Percentiles rank a stretch among this genome's conserved stretches.
phyloP scores from a whole-genome alignment of 352 stramenopile species.

The Phytophthora pinifolia region DNA sequence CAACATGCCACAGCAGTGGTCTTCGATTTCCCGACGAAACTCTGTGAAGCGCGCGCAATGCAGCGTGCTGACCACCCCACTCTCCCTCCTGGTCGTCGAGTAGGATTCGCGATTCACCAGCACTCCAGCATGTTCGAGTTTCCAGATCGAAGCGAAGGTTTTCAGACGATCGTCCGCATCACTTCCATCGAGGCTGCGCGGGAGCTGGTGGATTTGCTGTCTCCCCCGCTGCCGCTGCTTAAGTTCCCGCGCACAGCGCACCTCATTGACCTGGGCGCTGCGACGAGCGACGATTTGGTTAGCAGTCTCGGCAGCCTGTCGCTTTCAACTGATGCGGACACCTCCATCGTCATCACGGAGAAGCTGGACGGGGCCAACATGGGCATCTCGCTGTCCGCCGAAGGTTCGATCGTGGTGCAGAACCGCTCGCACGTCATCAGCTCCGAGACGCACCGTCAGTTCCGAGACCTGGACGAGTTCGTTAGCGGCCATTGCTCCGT shows the following conservation, averaged over 20 bases:
- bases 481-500: slow-evolving; percentile 38
- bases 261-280: slow-evolving; percentile 55
- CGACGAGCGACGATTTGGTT: slow-evolving; percentile 58
- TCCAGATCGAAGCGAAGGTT: slow-evolving; percentile 48
- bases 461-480: slow-evolving; percentile 63
- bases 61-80: slow-evolving; percentile 44
- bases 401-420: slow-evolving; percentile 62
- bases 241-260: slow-evolving; percentile 69
- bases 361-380: slow-evolving; percentile 89
- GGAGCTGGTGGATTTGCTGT: slow-evolving; percentile 34
- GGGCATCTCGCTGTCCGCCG: slow-evolving; percentile 60
- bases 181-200: slow-evolving; percentile 51
- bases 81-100: slow-evolving; percentile 41
- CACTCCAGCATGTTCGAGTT: slow-evolving; percentile 43
- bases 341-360: slow-evolving; percentile 64
- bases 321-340: slow-evolving; percentile 9
- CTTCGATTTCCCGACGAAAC: slow-evolving; percentile 46
- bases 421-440: slow-evolving; percentile 79
- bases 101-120: slow-evolving; percentile 42
- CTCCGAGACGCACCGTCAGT: slow-evolving; percentile 63
- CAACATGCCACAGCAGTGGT: slow-evolving; percentile 59
- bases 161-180: slow-evolving; percentile 48
- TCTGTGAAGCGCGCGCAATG: slow-evolving; percentile 55
- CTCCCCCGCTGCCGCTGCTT: slow-evolving; percentile 41
- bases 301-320: slow-evolving; percentile 1